A percentile compares a stretch with the other conserved stretches of the same genome.
phyloP scores from a whole-genome alignment of 208 protist species.

The Tetramitus jugosus region DNA sequence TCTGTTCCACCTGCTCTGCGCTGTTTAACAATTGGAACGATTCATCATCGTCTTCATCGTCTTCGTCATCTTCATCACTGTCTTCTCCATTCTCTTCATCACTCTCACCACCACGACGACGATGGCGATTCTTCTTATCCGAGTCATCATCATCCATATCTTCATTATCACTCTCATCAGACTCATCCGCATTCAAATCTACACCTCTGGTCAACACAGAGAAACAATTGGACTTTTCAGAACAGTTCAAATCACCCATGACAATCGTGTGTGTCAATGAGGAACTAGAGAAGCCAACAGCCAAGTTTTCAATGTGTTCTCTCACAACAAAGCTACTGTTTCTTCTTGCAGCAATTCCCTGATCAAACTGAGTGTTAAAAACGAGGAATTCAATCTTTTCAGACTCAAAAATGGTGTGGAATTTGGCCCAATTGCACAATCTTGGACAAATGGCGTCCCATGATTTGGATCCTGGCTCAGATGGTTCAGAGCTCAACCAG shows the following conservation, averaged over 20 bases:
- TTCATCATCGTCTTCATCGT: neutral
- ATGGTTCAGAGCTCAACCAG: neutral
- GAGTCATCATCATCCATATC: neutral
- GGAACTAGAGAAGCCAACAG: no score
- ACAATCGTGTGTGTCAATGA: neutral
- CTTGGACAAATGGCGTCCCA: neutral
- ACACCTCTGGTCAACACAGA: neutral
- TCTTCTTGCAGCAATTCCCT: constrained; percentile 6
- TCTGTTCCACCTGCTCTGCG: neutral
- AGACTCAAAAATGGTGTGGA: neutral
- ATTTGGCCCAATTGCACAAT: neutral
- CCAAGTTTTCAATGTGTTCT: neutral
- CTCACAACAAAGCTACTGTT: neutral
- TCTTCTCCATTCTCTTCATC: no score
- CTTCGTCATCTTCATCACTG: neutral
- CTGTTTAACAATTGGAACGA: neutral
- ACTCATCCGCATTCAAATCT: neutral
- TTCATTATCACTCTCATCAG: neutral
- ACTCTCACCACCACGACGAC: neutral
- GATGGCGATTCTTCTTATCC: neutral
- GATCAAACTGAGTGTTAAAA: constrained; percentile 17
- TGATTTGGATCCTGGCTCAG: neutral
- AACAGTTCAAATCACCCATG: constrained; percentile 9
- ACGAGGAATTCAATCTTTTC: neutral
- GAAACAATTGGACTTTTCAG: neutral